Base-by-base conservation (phyloP, 768 basidiomycete genomes). In the Cystofilobasidium bisporidii region DNA sequence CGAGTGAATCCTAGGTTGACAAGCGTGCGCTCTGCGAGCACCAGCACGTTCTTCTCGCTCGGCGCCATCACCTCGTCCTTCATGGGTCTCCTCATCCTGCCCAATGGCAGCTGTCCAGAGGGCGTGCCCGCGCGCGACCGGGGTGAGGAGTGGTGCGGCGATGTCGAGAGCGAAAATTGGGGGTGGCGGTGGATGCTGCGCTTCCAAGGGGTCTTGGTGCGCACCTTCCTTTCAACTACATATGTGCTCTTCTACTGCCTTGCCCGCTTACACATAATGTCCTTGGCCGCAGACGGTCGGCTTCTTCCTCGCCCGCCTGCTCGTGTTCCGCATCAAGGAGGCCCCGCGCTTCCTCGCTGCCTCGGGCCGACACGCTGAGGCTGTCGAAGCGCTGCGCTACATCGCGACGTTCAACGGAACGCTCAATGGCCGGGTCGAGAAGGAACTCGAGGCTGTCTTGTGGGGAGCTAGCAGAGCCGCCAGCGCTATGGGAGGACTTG, bases 331-430 rank as follows among this genome's bases (percentile, higher is more conserved):
- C 24, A 79, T 99, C 8, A 87, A 97, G 28, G 94, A 99, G 77
- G 93, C 91, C 0, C 92, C 96, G 1, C 85, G 91, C 28, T 97
- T 86, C 75, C 86, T 99, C 67, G 91, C 94, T 6, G 87, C 91
- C 56, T 86, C 89, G 0, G 91, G 91, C 20, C 83, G 91, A 53
- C 86, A 84, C 40, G 82, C 85, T 41, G 92, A 96, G 71, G 94
- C 93, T 0, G 77, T 94, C 41, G 83, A 88, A 71, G 86, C 86
- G 0, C 81, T 99, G 0, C 86, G 87, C 71, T 78, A 88, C 71
- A 97, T 99, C 53, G 88, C 89, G 3, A 82, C 81, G 38, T 91
- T 88, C 78, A 98, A 98, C 76, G 90, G 88, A 2, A 83, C 85
- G 20, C 80, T 85, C 62, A 77, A 92, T 4, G 81, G 28, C 18